These are phyloP conservation scores for Clitopilus hobsonii DNA, from an alignment of 768 basidiomycete species.

Conservation along the genomic window DNA sequence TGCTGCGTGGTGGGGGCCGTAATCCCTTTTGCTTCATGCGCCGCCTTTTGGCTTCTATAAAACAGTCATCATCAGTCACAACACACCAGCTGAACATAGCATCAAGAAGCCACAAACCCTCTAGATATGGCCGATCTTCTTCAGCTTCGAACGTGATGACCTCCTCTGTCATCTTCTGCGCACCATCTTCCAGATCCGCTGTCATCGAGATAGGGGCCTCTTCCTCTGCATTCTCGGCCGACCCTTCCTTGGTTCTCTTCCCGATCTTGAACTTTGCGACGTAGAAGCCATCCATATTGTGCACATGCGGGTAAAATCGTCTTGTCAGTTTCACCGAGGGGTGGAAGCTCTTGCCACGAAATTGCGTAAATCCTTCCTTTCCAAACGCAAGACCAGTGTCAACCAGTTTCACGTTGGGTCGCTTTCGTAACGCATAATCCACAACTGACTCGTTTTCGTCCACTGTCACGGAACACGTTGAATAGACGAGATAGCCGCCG, in stretches of 20 bases:
- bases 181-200: conserved; percentile 24
- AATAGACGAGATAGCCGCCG: conserved; percentile 94
- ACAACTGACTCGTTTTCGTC: conserved; percentile 99
- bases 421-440: conserved; percentile 93
- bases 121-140: conserved; percentile 72
- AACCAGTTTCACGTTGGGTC: conserved; percentile 89
- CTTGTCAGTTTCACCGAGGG: conserved; percentile 76
- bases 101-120: conserved; percentile 50
- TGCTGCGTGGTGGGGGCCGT: conserved; percentile 54
- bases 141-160: conserved; percentile 66
- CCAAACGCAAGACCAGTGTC: conserved; percentile 93
- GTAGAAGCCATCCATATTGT: conserved; percentile 99
- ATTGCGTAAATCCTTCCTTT: conserved; percentile 84
- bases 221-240: conserved; percentile 20
- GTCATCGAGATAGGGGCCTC: conserved; percentile 9
- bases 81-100: conserved; percentile 5
- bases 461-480: conserved; percentile 96
- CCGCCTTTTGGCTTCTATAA: conserved; percentile 65
- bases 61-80: conserved; percentile 8
- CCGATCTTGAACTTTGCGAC: conserved; percentile 98
- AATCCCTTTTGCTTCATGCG: conserved; percentile 75
- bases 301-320: conserved; percentile 93
- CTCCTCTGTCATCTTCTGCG: conserved; percentile 27
- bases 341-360: conserved; percentile 87
- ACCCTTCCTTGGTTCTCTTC: conserved; percentile 54